Evolutionary conservation across 2,329 filamentous ascomycete species (phyloP), one percentile per base, ranked within the genome.

Genomic region (Exophiala mesophila): DNA sequence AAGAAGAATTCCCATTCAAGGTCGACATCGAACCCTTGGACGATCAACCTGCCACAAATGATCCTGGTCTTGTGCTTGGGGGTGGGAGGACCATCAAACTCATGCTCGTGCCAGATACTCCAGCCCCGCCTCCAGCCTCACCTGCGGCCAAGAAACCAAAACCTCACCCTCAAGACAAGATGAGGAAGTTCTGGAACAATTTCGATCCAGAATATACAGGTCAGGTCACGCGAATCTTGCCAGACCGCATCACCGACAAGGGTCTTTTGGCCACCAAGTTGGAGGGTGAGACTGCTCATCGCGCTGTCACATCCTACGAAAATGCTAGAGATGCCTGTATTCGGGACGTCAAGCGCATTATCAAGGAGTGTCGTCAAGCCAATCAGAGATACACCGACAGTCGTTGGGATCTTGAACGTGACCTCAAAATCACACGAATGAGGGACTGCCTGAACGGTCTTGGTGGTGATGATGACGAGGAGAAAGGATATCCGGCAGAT

Each of bases 361-460:
- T 75, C 19, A 70, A 69, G 46, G 76, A 80, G 56, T 94, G 87
- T 60, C 73, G 80, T 16, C 76, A 84, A 5, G 71, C 88, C 42
- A 94, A 94, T 63, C 83, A 88, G 57, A 89, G 88, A 63, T 95
- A 94, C 59, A 77, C 83, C n/a, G 88, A 94, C 59, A 78, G 82
- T n/a, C 80, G 90, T 61, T 94, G 94, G 59, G 85, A 94, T 59
- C 79, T 94, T 37, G 87, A 94, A 58, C 68, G 77, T 20, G 85
- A 89, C 60, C 71, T 88, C 49, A 84, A 86, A 63, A 49, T 53
- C 39, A 53, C 46, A 3, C 64, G 68, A 15, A 63, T 59, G 5
- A 58, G 68, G 38, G 69, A 78, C 55, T 80, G 72, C 53, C 56
- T 79, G 21, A 69, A 73, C 53, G 69, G 71, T 2, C 56, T 79